Evolutionary conservation across 2,329 filamentous ascomycete genomes (phyloP), one percentile per base, ranked within the genome.

Genomic region (Penicillium thymicola): DNA sequence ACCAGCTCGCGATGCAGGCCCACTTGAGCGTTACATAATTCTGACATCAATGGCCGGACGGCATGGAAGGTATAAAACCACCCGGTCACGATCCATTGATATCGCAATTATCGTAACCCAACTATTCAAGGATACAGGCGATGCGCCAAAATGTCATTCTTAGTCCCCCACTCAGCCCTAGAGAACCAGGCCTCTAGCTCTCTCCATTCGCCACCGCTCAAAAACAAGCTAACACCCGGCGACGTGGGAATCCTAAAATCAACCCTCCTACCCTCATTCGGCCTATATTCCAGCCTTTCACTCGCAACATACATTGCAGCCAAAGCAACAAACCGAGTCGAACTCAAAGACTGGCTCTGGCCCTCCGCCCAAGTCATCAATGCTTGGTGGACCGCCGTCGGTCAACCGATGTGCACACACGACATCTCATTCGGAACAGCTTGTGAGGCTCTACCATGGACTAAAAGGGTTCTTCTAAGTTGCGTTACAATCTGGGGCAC

Each of bases 311-410:
- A 82, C 64, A 76, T 76, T 9, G 73, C 78, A 30, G 80, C 80
- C 1, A 75, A 81, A 25, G 76, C 79, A 48, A 83, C 81, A 8
- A 70, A 84, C 63, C 76, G 78, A n/a, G 77, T 82, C 10, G 83
- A 86, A 54, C 73, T 78, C n/a, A 87, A 86, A 64, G 83, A 87
- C 66, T 83, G 79, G 75, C 70, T 83, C 6, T 85, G 83, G 82
- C 81, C 82, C 1, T 71, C 76, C 4, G 80, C 75, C 2, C 81
- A 81, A 63, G 78, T 85, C 10, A 68, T 76, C 55, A 85, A 84
- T 65, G 82, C 82, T 7, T 86, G 83, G 84, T 85, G 82, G 80
- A 80, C 77, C 53, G 82, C 83, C 23, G 70, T 86, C 41, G 82
- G 83, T 14, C 74, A 76, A n/a, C 79, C 78, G 5, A 72, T 83